Conservation (phyloP, 1,284 basidiomycete species). For the Apiotrichum mycotoxinovorans region DNA sequence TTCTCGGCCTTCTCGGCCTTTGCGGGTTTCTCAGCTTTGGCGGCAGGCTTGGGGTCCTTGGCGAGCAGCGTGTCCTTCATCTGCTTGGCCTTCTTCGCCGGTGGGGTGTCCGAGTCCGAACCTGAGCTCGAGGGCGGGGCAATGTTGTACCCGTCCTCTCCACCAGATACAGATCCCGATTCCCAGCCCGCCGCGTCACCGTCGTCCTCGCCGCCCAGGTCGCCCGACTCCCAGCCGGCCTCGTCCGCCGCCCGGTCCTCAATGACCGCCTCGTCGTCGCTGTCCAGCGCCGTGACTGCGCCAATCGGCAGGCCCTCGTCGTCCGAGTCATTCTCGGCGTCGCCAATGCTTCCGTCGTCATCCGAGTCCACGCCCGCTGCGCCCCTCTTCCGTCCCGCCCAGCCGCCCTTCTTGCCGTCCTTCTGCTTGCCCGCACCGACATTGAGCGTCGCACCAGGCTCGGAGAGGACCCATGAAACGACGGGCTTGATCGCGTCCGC, state of each 20-base stretch:
- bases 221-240: conserved; percentile 60
- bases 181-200: conserved; percentile 24
- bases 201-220: conserved; percentile 19
- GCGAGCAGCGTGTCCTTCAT: conserved; percentile 2
- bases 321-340: conserved; percentile 5
- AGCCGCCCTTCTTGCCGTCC: conserved; percentile 12
- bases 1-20: conserved; percentile 13
- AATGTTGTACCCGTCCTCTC: not conserved
- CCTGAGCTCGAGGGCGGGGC: conserved; percentile 6
- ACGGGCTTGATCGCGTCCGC: conserved; percentile 60
- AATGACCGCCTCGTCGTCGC: conserved; percentile 20
- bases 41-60: conserved; percentile 10
- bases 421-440: conserved; percentile 12
- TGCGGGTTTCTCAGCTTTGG: conserved; percentile 31
- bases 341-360: conserved; percentile 8
- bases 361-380: conserved; percentile 7
- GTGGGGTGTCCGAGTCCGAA: conserved; percentile 25
- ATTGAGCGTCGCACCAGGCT: conserved; percentile 42
- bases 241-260: conserved; percentile 50
- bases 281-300: conserved; percentile 10
- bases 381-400: conserved; percentile 5
- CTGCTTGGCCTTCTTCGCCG: conserved; percentile 26
- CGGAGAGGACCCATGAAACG: conserved; percentile 52
- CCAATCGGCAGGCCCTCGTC: conserved; percentile 15
- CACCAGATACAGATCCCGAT: not conserved